Evolutionary conservation across 805 yeast species (phyloP).

Genomic region (Starmera dryadoides): DNA sequence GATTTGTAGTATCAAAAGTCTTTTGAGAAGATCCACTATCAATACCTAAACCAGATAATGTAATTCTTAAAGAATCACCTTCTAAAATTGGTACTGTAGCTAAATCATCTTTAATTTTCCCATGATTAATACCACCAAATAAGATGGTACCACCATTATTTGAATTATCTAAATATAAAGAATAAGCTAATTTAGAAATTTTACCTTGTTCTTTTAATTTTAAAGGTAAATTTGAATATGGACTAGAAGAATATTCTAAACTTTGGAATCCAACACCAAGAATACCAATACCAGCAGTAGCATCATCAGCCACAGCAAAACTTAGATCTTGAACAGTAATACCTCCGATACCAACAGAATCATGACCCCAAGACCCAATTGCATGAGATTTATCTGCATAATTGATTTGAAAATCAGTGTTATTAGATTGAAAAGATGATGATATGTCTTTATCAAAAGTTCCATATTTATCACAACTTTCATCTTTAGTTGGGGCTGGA

Average conservation of each 20-base stretch:
- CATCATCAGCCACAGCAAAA: constrained; percentile 60
- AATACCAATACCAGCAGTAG: constrained; percentile 56
- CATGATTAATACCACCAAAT: neutral
- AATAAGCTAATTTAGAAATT: neutral
- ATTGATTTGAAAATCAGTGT: constrained; percentile 31
- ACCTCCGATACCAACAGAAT: constrained; percentile 45
- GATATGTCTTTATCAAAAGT: constrained; percentile 28
- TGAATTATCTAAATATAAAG: neutral
- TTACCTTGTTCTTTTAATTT: neutral
- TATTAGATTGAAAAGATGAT: constrained; percentile 24
- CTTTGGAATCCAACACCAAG: constrained; percentile 61
- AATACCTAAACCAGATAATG: neutral
- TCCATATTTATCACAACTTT: constrained; percentile 32
- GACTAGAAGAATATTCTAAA: constrained; percentile 46
- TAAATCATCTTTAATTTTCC: neutral
- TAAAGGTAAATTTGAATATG: neutral
- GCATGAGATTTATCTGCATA: constrained; percentile 50
- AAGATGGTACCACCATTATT: neutral
- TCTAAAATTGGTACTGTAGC: neutral
- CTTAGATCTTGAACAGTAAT: constrained; percentile 41
- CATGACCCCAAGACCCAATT: constrained; percentile 38
- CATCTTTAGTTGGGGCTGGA: constrained; percentile 8
- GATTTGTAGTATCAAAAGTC: neutral
- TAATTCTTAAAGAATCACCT: neutral
- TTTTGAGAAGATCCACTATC: neutral